Evolutionary conservation across 208 protist genomes (phyloP).

Genomic region (Trichomonas vaginalis): DNA sequence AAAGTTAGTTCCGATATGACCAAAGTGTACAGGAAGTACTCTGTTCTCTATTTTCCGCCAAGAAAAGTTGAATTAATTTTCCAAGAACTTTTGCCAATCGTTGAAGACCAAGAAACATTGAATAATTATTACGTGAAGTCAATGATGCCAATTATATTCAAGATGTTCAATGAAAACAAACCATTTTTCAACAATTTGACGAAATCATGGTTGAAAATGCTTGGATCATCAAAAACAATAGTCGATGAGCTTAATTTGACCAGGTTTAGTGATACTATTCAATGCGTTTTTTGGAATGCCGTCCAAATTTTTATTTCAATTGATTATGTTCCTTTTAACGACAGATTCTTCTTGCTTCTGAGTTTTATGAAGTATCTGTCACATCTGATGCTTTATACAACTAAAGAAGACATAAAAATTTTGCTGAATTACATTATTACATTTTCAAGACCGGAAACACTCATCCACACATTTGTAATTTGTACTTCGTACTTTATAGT

Average conservation of each 20-base stretch:
- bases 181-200: background rate
- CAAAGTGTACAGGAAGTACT: background rate
- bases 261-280: background rate
- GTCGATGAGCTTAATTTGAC: background rate
- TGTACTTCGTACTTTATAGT: background rate
- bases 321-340: background rate
- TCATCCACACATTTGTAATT: background rate
- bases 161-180: background rate
- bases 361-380: background rate
- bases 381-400: background rate
- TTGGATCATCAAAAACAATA: background rate
- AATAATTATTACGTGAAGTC: background rate
- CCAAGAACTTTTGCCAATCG: background rate
- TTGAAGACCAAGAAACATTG: background rate
- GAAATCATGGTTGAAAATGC: background rate
- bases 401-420: background rate
- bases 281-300: background rate
- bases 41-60: background rate
- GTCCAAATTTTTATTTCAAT: background rate
- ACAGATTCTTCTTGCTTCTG: background rate
- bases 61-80: background rate
- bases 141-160: background rate
- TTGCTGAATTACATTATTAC: background rate
- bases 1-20: background rate
- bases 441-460: background rate